phyloP scores from a whole-genome alignment of 768 basidiomycete genomes.

The Mycena crocata region DNA sequence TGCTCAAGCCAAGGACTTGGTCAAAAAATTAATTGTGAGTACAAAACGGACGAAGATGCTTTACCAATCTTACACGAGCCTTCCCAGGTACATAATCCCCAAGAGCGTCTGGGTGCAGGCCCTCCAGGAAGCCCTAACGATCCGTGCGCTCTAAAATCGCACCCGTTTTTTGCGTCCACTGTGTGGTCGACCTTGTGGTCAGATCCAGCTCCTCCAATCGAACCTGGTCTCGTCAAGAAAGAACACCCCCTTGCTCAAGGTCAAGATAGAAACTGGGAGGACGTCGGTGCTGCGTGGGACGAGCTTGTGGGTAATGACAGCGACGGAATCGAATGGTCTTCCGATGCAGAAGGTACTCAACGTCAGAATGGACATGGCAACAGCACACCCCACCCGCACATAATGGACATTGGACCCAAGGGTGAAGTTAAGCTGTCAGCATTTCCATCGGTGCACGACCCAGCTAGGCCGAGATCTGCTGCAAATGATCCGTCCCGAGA shows the following conservation, averaged over 20 bases:
- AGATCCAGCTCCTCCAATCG: slow-evolving; percentile 61
- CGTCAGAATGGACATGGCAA: slow-evolving; percentile 34
- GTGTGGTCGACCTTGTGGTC: slow-evolving; percentile 69
- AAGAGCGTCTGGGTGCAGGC: slow-evolving; percentile 63
- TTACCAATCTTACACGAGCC: neutral
- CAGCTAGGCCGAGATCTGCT: slow-evolving; percentile 7
- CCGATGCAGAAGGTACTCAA: slow-evolving; percentile 52
- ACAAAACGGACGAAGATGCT: neutral
- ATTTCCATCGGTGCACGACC: slow-evolving; percentile 22
- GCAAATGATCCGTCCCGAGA: slow-evolving; percentile 29
- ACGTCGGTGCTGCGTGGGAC: slow-evolving; percentile 68
- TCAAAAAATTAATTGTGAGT: slow-evolving; percentile 78
- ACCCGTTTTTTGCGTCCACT: slow-evolving; percentile 64
- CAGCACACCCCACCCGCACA: slow-evolving; percentile 24
- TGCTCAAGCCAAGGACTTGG: slow-evolving; percentile 80
- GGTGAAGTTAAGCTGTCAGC: slow-evolving; percentile 47
- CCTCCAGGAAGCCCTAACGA: slow-evolving; percentile 48
- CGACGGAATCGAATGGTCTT: slow-evolving; percentile 66
- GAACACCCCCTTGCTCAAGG: slow-evolving; percentile 46
- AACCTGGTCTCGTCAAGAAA: slow-evolving; percentile 65
- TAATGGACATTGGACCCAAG: slow-evolving; percentile 56
- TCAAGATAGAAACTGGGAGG: slow-evolving; percentile 58
- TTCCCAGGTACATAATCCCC: slow-evolving; percentile 61
- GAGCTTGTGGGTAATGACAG: slow-evolving; percentile 51
- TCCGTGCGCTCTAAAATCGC: slow-evolving; percentile 59